These are phyloP conservation scores for Decorospora gaudefroyi DNA, from an alignment of 2,329 filamentous ascomycete genomes.

Conservation along the genomic window DNA sequence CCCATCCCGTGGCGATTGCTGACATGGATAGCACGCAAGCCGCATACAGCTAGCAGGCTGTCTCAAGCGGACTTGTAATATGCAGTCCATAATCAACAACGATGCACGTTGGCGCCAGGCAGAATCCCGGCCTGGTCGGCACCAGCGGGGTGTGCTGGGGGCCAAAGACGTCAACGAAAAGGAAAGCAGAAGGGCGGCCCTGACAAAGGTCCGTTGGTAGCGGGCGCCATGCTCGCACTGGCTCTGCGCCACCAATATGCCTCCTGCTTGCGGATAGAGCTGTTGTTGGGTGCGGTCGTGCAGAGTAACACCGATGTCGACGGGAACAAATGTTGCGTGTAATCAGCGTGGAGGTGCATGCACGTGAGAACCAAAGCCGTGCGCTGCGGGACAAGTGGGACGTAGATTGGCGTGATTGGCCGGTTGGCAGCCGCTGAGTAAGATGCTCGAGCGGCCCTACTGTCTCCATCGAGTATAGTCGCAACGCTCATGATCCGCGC, in stretches of 20 bases:
- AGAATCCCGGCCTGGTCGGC: constrained; percentile 20
- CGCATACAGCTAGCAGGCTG: constrained; percentile 33
- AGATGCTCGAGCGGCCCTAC: constrained; percentile 15
- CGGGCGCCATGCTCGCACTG: neutral
- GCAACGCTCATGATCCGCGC: constrained; percentile 3
- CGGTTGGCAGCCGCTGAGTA: constrained; percentile 21
- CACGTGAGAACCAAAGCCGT: constrained; percentile 19
- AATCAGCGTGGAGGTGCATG: constrained; percentile 7
- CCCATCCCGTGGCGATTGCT: constrained; percentile 31
- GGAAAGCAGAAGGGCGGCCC: constrained; percentile 13
- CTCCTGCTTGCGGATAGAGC: neutral
- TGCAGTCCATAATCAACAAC: constrained; percentile 24
- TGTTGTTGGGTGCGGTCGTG: constrained; percentile 8
- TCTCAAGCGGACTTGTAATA: constrained; percentile 19
- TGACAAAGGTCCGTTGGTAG: neutral
- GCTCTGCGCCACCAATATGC: neutral
- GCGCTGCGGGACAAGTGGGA: constrained; percentile 15
- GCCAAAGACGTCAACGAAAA: constrained; percentile 17
- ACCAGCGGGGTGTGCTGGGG: constrained; percentile 25
- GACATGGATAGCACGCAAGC: constrained; percentile 27
- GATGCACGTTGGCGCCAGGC: constrained; percentile 16
- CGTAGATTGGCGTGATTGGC: constrained; percentile 11
- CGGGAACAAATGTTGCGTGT: constrained; percentile 2
- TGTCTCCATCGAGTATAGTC: constrained; percentile 7
- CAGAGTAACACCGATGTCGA: constrained; percentile 10